Conservation (phyloP, 169 alveolate species). For the Plasmodium berghei region DNA sequence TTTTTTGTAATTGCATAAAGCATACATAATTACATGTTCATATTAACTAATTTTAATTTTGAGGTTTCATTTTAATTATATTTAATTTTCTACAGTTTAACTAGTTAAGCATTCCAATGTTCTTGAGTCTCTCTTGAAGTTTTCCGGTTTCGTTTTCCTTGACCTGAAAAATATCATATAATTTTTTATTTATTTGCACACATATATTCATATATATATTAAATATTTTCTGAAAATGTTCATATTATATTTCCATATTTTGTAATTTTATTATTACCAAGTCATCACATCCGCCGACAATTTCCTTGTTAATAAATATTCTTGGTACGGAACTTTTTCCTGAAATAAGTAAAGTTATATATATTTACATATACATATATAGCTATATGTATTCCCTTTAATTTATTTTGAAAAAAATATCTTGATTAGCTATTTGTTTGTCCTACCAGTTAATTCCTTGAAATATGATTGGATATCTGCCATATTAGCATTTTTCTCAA, state of each 20-base stretch:
- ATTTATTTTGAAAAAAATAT: no score
- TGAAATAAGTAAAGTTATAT: neutral
- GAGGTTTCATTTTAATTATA: no score
- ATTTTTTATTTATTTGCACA: neutral
- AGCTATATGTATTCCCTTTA: no score
- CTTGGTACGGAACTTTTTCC: slow-evolving; percentile 72
- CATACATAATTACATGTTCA: no score
- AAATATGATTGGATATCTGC: slow-evolving; percentile 58
- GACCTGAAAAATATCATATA: slow-evolving; percentile 14
- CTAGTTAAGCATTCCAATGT: slow-evolving; percentile 4
- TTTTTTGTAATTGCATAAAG: no score
- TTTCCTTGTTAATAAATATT: slow-evolving; percentile 57
- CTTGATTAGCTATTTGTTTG: neutral
- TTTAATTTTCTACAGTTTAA: neutral
- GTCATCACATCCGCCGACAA: slow-evolving; percentile 76
- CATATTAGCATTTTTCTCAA: slow-evolving; percentile 63
- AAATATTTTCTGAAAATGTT: neutral
- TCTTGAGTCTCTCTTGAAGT: slow-evolving; percentile 49
- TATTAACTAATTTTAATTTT: no score
- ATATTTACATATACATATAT: neutral
- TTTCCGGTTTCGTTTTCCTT: slow-evolving; percentile 70
- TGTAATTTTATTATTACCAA: slow-evolving; percentile 26
- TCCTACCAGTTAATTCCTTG: slow-evolving; percentile 57
- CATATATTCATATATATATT: neutral
- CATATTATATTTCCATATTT: neutral